Evolutionary conservation across 1,284 basidiomycete genomes (phyloP).

Genomic region (Microbotryum saponariae): DNA sequence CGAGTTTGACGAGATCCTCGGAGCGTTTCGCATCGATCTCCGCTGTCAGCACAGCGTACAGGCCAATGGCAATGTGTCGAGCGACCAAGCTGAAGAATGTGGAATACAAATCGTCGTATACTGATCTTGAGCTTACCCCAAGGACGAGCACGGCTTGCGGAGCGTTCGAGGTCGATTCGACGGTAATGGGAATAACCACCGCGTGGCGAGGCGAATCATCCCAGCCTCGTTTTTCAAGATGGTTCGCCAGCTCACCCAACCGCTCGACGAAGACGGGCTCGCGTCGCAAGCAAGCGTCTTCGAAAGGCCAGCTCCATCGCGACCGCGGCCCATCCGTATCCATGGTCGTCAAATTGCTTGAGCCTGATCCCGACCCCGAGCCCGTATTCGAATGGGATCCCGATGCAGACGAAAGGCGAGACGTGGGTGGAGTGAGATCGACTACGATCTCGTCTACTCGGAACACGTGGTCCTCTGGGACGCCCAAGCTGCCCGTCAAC

Average conservation of each 20-base stretch:
- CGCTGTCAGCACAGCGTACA: conserved; percentile 32
- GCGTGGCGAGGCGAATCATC: conserved; percentile 41
- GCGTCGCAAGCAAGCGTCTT: conserved; percentile 21
- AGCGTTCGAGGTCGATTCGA: conserved; percentile 36
- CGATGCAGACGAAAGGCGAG: conserved; percentile 20
- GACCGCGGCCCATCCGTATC: conserved; percentile 13
- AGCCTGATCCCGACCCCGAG: conserved; percentile 7
- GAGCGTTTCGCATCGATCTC: conserved; percentile 41
- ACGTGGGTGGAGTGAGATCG: conserved; percentile 16
- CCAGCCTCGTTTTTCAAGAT: conserved; percentile 37
- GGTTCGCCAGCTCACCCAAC: conserved; percentile 13
- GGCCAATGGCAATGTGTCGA: conserved; percentile 23
- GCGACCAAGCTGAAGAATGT: conserved; percentile 24
- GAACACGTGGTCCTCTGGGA: conserved; percentile 25
- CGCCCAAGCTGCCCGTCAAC: conserved; percentile 9
- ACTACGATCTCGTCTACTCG: conserved; percentile 15
- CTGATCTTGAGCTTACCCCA: conserved; percentile 40
- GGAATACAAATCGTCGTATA: conserved; percentile 14
- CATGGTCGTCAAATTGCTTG: conserved; percentile 11
- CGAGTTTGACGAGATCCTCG: conserved; percentile 44
- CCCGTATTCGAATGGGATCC: conserved; percentile 4
- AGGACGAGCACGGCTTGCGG: conserved; percentile 41
- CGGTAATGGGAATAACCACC: conserved; percentile 41
- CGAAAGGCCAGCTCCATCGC: conserved; percentile 24
- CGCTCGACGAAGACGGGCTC: conserved; percentile 25